These are phyloP conservation scores for Prillingera fragicola DNA, from an alignment of 1,284 basidiomycete genomes.

Conservation along the genomic window DNA sequence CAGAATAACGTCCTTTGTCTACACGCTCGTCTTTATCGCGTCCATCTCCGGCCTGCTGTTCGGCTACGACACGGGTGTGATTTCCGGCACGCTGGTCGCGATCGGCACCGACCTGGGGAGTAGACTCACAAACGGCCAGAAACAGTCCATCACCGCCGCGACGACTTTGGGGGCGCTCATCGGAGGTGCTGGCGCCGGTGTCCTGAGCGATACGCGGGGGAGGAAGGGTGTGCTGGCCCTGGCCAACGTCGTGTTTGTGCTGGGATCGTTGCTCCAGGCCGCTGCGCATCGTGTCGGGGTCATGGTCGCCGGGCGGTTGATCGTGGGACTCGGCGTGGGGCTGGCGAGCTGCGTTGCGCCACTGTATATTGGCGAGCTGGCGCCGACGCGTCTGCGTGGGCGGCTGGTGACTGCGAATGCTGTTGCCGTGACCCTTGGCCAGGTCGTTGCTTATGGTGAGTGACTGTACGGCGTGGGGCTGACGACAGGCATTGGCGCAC, in stretches of 20 bases:
- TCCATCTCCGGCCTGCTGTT: slow-evolving; percentile 69
- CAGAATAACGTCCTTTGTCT: slow-evolving; percentile 33
- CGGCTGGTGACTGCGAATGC: slow-evolving; percentile 60
- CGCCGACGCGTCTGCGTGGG: slow-evolving; percentile 67
- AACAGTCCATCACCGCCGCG: slow-evolving; percentile 73
- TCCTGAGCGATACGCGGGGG: slow-evolving; percentile 67
- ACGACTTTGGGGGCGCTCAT: slow-evolving; percentile 73
- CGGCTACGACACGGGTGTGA: slow-evolving; percentile 69
- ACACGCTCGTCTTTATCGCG: slow-evolving; percentile 30
- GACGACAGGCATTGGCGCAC: slow-evolving; percentile 57
- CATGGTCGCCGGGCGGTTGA: slow-evolving; percentile 71
- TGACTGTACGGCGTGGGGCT: slow-evolving; percentile 2
- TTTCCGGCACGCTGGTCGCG: slow-evolving; percentile 59
- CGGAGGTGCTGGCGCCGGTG: slow-evolving; percentile 64
- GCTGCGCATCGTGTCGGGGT: slow-evolving; percentile 62
- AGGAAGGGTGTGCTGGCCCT: slow-evolving; percentile 62
- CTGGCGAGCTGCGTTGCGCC: slow-evolving; percentile 73
- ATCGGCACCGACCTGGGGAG: slow-evolving; percentile 64
- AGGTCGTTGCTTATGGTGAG: slow-evolving; percentile 65
- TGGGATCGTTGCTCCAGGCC: slow-evolving; percentile 58
- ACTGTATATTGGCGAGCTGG: slow-evolving; percentile 76
- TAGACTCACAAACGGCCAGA: slow-evolving; percentile 59
- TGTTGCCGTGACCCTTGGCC: slow-evolving; percentile 54
- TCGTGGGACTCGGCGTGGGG: slow-evolving; percentile 55
- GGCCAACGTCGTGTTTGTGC: slow-evolving; percentile 69